phyloP scores from a whole-genome alignment of 306 rosid species.

The Prunus persica region Prunus_persica_NCBIv2 NC_034012.1:5617001-5617500 shows the following conservation, averaged over 20 bases:
- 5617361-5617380: not conserved
- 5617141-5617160: no score
- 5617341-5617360: not conserved
- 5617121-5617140: no score
- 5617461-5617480: constrained; percentile 52
- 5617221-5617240: not conserved
- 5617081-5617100: no score
- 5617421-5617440: not conserved
- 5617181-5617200: no score
- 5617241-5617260: not conserved
- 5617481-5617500: no score
- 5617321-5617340: not conserved
- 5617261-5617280: not conserved
- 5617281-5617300: not conserved
- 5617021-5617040: no score
- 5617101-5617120: no score
- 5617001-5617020: no score
- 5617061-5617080: no score
- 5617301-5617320: not conserved
- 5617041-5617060: no score
- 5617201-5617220: not conserved
- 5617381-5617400: not conserved
- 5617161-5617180: no score
- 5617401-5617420: not conserved
- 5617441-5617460: constrained; percentile 1